These are phyloP conservation scores for Hyphopichia homilentoma DNA, from an alignment of 805 yeast genomes.

Conservation along the genomic window DNA sequence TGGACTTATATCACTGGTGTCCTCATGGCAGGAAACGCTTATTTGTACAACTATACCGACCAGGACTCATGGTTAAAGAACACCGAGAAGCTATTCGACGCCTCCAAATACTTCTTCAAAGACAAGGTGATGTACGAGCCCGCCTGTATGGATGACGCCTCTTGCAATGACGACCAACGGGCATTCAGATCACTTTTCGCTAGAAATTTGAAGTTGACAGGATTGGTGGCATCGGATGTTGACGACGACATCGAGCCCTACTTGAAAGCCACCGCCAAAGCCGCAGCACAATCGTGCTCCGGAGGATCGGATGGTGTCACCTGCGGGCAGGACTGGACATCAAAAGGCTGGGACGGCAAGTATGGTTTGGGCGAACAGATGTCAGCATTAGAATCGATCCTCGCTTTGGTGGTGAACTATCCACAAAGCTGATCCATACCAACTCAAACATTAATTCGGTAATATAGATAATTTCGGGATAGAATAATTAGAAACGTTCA, in stretches of 20 bases:
- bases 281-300: slow-evolving; percentile 65
- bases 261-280: slow-evolving; percentile 42
- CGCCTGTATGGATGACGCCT: slow-evolving; percentile 63
- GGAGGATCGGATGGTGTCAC: slow-evolving; percentile 77
- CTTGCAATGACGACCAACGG: slow-evolving; percentile 83
- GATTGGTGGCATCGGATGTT: slow-evolving; percentile 59
- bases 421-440: no score
- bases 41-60: slow-evolving; percentile 67
- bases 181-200: slow-evolving; percentile 86
- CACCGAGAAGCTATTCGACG: slow-evolving; percentile 46
- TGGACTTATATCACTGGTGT: slow-evolving; percentile 91
- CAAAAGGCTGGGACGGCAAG: slow-evolving; percentile 50
- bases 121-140: slow-evolving; percentile 68
- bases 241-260: slow-evolving; percentile 39
- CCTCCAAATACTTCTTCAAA: slow-evolving; percentile 54
- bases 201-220: slow-evolving; percentile 70
- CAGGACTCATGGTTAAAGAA: slow-evolving; percentile 65
- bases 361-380: slow-evolving; percentile 82
- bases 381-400: slow-evolving; percentile 64
- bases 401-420: not conserved
- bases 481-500: no score
- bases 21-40: slow-evolving; percentile 76
- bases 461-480: no score
- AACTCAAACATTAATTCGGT: no score
- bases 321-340: slow-evolving; percentile 69